phyloP scores from a whole-genome alignment of 106 monocot genomes.

The Platanthera guangdongensis region DNA sequence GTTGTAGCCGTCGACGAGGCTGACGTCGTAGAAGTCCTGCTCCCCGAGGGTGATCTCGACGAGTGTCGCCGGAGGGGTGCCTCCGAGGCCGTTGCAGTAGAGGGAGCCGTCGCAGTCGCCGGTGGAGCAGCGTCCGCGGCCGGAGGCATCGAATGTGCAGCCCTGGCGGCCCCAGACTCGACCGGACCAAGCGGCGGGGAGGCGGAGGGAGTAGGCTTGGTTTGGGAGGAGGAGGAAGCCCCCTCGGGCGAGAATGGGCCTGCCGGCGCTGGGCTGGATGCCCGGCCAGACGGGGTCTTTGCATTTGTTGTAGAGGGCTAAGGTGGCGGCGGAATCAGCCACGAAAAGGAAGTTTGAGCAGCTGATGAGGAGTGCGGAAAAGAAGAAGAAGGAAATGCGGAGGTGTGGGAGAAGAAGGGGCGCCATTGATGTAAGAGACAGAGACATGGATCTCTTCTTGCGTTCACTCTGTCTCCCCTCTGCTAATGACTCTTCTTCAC shows the following conservation, averaged over 20 bases:
- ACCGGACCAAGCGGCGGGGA: slow-evolving; percentile 54
- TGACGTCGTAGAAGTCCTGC: slow-evolving; percentile 69
- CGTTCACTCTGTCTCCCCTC: background rate
- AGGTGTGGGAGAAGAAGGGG: too few species aligned
- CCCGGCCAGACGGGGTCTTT: slow-evolving; percentile 50
- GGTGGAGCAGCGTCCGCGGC: slow-evolving; percentile 49
- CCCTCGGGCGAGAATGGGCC: slow-evolving; percentile 47
- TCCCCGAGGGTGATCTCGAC: slow-evolving; percentile 52
- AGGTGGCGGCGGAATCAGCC: slow-evolving; percentile 24
- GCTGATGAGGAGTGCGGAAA: background rate
- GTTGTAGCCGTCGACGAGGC: slow-evolving; percentile 72
- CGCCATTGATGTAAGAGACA: too few species aligned
- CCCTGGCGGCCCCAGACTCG: slow-evolving; percentile 62
- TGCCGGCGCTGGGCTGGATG: slow-evolving; percentile 60
- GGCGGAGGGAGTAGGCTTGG: slow-evolving; percentile 49
- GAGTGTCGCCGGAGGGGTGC: slow-evolving; percentile 53
- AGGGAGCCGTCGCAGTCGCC: slow-evolving; percentile 60
- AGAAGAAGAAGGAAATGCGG: background rate
- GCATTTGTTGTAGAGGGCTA: slow-evolving; percentile 62
- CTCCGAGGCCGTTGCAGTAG: slow-evolving; percentile 53
- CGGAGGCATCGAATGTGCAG: slow-evolving; percentile 50
- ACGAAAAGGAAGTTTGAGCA: background rate
- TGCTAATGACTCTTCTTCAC: background rate
- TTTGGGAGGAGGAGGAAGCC: slow-evolving; percentile 44
- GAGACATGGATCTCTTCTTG: background rate